Evolutionary conservation across 2,329 filamentous ascomycete species (phyloP), one percentile per base, ranked within the genome.

Genomic region (Neofusicoccum umdonicola): DNA sequence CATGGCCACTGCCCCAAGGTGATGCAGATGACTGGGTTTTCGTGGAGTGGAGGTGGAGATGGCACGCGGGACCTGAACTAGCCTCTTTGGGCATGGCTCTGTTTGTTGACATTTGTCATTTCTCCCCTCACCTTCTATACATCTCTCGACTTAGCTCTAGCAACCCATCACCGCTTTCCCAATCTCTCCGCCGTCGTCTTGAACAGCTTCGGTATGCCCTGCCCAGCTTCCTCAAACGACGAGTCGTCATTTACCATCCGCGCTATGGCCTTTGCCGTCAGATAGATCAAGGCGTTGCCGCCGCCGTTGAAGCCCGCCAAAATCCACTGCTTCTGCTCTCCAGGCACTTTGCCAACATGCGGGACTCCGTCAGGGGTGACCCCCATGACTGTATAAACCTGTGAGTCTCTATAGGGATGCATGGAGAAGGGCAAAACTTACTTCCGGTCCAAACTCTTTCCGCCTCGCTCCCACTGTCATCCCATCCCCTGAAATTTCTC

Each of bases 171-270:
- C 8, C 13, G 57, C 15, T 31, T 50, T 27, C 11, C 35, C 35
- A 78, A 41, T 39, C 77, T 71, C 62, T 70, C 68, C 50, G 69
- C 56, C 0, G 72, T 75, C 12, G 75, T 72, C 65, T 78, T 70
- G 48, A 77, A 80, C 1, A 79, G 58, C 0, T 66, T 67, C 9
- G 80, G 78, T 11, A 82, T 65, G 0, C 76, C 76, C 11, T 77
- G 76, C 6, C 13, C 54, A 3, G 54, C 41, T 12, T 75, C 68
- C 44, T 75, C 72, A 63, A 78, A 81, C 0, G 66, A 51, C 1
- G 57, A 42, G 1, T 68, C 72, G 1, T 73, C 67, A 4, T 70
- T 22, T 0, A 82, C 67, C 79, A 84, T 82, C 19, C 71, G 66
- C 1, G 75, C 78, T 6, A 83, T 42, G 0, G 74, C 80, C 65